A percentile compares a stretch with the other conserved stretches of the same genome.
Evolutionary conservation across 495 filamentous ascomycete genomes (phyloP).

Genomic region (Daldinia decipiens): DNA sequence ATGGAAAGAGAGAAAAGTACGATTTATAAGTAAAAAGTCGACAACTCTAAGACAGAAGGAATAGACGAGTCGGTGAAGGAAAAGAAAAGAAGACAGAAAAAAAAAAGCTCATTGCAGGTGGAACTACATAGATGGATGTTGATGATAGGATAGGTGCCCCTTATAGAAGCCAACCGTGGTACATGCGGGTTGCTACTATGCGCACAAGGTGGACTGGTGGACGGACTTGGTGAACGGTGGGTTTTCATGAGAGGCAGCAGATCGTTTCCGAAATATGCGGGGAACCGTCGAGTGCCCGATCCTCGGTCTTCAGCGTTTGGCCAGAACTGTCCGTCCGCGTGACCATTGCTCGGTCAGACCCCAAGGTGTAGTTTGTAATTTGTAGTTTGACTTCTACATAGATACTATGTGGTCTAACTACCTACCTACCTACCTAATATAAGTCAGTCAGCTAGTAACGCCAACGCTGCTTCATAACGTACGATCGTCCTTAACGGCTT

Average conservation of each 20-base stretch:
- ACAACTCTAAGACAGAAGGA: not conserved
- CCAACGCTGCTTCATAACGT: not conserved
- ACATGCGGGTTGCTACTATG: not conserved
- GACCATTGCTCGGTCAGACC: constrained; percentile 12
- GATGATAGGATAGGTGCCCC: constrained; percentile 8
- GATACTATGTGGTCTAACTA: no score
- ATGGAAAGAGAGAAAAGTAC: not conserved
- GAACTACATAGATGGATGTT: constrained; percentile 15
- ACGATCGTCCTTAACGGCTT: not conserved
- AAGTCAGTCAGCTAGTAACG: not conserved
- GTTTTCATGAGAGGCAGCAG: not conserved
- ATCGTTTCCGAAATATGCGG: constrained; percentile 33
- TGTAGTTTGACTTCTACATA: no score
- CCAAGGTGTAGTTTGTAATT: not conserved
- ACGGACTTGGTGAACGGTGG: not conserved
- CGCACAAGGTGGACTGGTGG: not conserved
- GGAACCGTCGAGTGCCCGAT: constrained; percentile 26
- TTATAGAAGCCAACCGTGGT: constrained; percentile 31
- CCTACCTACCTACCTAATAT: no score
- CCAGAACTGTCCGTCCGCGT: constrained; percentile 4
- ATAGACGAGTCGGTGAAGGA: constrained; percentile 27
- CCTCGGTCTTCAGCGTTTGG: constrained; percentile 9
- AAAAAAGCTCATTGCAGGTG: constrained; percentile 8
- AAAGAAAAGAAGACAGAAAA: not conserved
- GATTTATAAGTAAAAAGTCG: not conserved